These are phyloP conservation scores for Pachysolen tannophilus DNA, from an alignment of 805 yeast genomes.

Conservation along the genomic window DNA sequence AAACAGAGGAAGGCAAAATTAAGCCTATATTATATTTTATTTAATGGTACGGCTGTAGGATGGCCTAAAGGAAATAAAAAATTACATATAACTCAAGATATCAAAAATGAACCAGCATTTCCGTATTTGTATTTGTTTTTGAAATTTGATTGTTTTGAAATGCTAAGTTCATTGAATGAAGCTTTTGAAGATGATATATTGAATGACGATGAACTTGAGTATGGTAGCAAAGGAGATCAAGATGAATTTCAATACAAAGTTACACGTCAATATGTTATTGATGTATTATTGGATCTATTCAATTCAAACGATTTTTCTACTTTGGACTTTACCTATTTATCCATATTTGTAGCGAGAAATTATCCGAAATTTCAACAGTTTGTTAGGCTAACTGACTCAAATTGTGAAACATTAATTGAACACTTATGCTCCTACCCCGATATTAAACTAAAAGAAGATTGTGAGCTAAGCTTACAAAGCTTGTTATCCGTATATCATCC, in stretches of 20 bases:
- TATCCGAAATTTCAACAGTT: conserved; percentile 83
- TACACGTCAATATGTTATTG: conserved; percentile 72
- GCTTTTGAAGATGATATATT: conserved; percentile 74
- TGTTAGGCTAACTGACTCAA: conserved; percentile 58
- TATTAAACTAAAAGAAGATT: conserved; percentile 37
- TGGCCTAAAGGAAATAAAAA: conserved; percentile 34
- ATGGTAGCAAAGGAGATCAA: conserved; percentile 11
- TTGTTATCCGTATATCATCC: conserved; percentile 63
- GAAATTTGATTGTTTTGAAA: conserved; percentile 45
- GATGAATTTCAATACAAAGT: conserved; percentile 24
- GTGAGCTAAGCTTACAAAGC: conserved; percentile 71
- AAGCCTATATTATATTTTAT: conserved; percentile 45
- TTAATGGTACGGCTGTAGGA: conserved; percentile 43
- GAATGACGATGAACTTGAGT: conserved; percentile 46
- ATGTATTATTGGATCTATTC: conserved; percentile 56
- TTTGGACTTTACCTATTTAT: conserved; percentile 28
- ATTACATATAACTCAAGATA: conserved; percentile 25
- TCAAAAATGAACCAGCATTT: conserved; percentile 41
- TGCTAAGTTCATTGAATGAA: conserved; percentile 66
- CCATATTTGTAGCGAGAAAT: conserved; percentile 72
- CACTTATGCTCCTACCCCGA: conserved; percentile 37
- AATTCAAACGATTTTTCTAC: conserved; percentile 28
- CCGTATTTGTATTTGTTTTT: conserved; percentile 62
- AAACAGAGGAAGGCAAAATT: conserved; percentile 36
- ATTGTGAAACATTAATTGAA: conserved; percentile 38